Base-by-base conservation (phyloP, 257 asterid genomes). In the Scutellaria baicalensis region DNA sequence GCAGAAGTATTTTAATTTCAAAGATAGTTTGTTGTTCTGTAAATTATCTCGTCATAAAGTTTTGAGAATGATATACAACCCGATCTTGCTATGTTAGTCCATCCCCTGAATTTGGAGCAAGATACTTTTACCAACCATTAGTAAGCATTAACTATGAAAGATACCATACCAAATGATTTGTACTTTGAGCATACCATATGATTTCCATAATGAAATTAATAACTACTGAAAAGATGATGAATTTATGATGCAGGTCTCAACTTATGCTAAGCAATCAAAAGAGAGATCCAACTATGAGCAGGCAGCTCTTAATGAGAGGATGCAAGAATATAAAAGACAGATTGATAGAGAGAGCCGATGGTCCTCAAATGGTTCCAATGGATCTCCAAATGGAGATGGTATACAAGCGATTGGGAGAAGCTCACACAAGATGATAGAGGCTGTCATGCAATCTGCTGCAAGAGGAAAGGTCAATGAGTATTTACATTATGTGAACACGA, bases 401-500 rank as follows among this genome's bases (percentile, higher is more conserved):
- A 89, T 92, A 81, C 98, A 89, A 76, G 86, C 99, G 70, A 88
- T 95, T 61, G 97, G 99, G 59, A 81, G 97, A 82, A 95, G 99
- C 81, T 95, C 99, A 11, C 98, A 95, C 86, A 95, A 95, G 87
- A 89, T 89, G 96, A 92, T 95, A 62, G 98, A 95, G 80, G 99
- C 99, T 16, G 97, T 86, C 72, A 92, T 95, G 99, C 98, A 88
- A 81, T 88, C 99, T 44, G 98, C 97, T 64, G 85, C 99, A 54
- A 92, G 82, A 83, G 99, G 99, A 84, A 95, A 95, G 99, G 98
- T 89, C 49, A 59, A 43, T 58, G 66, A 73, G 45, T 56, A 33
- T 64, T 33, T 48, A 60, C 63, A 39, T 64, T 64, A 17, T 35
- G 64, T 65, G 17, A 79, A 59, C 78, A 5, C 59, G 52, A 20